Conservation (phyloP, 768 basidiomycete genomes). For the Tricholoma saponaceum region DNA sequence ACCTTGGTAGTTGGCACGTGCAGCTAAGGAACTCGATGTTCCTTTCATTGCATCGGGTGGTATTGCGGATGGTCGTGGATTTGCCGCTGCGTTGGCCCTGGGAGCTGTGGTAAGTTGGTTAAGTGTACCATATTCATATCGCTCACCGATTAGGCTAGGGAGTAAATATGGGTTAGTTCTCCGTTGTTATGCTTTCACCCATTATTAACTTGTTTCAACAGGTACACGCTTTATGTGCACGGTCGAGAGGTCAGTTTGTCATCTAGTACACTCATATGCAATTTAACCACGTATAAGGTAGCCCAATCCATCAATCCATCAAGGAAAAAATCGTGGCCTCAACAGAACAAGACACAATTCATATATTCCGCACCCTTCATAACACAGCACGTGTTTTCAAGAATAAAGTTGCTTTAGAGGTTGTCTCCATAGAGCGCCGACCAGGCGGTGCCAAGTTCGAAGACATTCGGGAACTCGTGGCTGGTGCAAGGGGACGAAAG, state of each 20-base stretch:
- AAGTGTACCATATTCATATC: background rate
- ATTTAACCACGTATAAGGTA: slow-evolving; percentile 19
- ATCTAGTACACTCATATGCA: background rate
- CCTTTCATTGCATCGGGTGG: slow-evolving; percentile 93
- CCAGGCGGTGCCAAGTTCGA: slow-evolving; percentile 87
- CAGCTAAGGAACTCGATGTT: slow-evolving; percentile 75
- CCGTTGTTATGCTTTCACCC: slow-evolving; percentile 16
- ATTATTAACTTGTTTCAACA: slow-evolving; percentile 12
- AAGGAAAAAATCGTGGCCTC: slow-evolving; percentile 86
- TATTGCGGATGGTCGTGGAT: slow-evolving; percentile 80
- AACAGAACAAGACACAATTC: slow-evolving; percentile 78
- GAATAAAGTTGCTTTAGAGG: slow-evolving; percentile 80
- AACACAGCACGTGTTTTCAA: slow-evolving; percentile 87
- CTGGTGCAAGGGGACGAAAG: slow-evolving; percentile 61
- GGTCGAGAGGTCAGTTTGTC: slow-evolving; percentile 56
- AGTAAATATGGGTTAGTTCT: slow-evolving; percentile 66
- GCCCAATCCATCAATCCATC: slow-evolving; percentile 85
- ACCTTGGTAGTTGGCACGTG: slow-evolving; percentile 67
- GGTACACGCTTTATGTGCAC: slow-evolving; percentile 93
- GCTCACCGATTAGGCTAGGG: slow-evolving; percentile 45
- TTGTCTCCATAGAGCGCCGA: slow-evolving; percentile 76
- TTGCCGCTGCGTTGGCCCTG: slow-evolving; percentile 77
- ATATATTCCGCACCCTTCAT: slow-evolving; percentile 85
- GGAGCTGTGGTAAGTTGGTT: slow-evolving; percentile 64
- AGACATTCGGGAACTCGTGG: slow-evolving; percentile 74